phyloP scores from a whole-genome alignment of 768 basidiomycete species.

The Amyloporia xantha region DNA sequence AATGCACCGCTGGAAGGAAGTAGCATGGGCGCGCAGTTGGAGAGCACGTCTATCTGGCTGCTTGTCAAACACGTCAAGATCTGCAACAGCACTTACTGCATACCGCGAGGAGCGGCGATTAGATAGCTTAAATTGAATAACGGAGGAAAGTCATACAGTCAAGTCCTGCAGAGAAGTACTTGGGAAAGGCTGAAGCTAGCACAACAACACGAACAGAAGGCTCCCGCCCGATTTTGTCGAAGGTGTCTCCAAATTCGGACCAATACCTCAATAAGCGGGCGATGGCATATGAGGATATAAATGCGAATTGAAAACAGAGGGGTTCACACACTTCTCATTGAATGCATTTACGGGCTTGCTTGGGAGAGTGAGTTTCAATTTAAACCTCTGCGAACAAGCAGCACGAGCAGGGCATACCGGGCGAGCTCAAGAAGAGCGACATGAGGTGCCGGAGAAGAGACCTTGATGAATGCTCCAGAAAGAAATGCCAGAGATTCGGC shows the following conservation, averaged over 20 bases:
- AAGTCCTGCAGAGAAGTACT: conserved; percentile 77
- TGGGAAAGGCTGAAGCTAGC: conserved; percentile 61
- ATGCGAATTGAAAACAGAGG: background rate
- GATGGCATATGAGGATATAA: background rate
- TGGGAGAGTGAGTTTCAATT: too few relatives aligned
- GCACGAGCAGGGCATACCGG: conserved; percentile 20
- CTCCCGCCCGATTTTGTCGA: conserved; percentile 47
- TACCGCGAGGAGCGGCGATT: background rate
- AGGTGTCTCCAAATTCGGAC: conserved; percentile 57
- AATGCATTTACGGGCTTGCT: conserved; percentile 70
- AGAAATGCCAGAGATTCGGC: conserved; percentile 1
- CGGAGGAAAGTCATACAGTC: conserved; percentile 53
- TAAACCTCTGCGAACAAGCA: too few relatives aligned
- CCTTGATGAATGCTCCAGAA: conserved; percentile 25
- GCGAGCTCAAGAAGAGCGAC: conserved; percentile 36
- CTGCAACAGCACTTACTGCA: conserved; percentile 23
- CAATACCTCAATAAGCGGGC: conserved; percentile 72
- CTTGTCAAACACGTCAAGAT: conserved; percentile 4
- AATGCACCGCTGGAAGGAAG: conserved; percentile 65
- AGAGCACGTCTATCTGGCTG: conserved; percentile 54
- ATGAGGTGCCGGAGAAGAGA: conserved; percentile 28
- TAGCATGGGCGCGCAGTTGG: conserved; percentile 39
- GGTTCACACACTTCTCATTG: conserved; percentile 26
- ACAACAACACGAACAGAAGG: conserved; percentile 66
- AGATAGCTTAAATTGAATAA: background rate